Conservation (phyloP, 2,329 filamentous ascomycete genomes). For the Diplodia sapinea region DNA sequence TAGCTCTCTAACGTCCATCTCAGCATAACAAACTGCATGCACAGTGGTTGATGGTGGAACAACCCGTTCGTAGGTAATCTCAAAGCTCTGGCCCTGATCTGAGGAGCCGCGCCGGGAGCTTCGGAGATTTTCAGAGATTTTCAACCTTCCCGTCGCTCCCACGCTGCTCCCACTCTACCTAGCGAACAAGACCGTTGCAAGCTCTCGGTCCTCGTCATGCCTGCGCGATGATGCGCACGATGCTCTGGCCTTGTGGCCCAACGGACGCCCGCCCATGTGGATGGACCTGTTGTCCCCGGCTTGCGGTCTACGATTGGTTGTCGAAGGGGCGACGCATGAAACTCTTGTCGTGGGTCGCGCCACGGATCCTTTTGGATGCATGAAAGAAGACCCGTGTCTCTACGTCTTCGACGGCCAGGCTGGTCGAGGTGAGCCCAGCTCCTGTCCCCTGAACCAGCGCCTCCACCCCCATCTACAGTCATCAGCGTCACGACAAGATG, state of each 20-base stretch:
- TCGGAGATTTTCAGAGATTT: neutral
- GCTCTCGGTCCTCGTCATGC: neutral
- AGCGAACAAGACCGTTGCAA: neutral
- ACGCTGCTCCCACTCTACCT: neutral
- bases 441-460: neutral
- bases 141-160: neutral
- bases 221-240: neutral
- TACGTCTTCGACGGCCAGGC: neutral
- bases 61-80: neutral
- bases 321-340: neutral
- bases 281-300: too few relatives aligned
- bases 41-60: too few relatives aligned
- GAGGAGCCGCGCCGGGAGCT: neutral
- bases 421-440: neutral
- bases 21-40: too few relatives aligned
- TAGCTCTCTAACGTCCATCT: too few relatives aligned
- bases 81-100: neutral
- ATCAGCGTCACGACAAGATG: neutral
- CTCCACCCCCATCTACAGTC: neutral
- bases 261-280: neutral
- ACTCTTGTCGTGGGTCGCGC: neutral
- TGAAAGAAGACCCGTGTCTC: neutral
- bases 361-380: neutral
- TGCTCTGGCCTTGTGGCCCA: neutral
- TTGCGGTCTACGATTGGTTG: neutral